phyloP scores from a whole-genome alignment of 768 basidiomycete genomes.

The Kwoniella pini region DNA sequence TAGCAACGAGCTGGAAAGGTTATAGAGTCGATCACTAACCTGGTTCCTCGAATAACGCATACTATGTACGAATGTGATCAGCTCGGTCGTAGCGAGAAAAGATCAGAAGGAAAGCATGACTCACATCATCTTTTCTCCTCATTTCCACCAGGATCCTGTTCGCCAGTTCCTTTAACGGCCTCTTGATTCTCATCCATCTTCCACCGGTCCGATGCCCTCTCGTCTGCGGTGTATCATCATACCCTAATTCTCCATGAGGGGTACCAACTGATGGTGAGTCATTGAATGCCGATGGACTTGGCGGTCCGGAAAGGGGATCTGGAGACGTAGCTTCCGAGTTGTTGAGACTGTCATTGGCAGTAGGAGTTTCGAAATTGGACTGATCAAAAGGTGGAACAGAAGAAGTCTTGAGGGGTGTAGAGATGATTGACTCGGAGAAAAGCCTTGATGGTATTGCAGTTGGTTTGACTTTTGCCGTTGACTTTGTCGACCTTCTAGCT shows the following conservation, averaged over 20 bases:
- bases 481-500: constrained; percentile 7
- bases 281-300: constrained; percentile 13
- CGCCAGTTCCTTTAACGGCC: constrained; percentile 46
- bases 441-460: constrained; percentile 32
- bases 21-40: constrained; percentile 5
- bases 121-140: constrained; percentile 45
- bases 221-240: constrained; percentile 4
- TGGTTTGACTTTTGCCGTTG: constrained; percentile 5
- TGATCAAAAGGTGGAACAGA: not conserved
- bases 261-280: not conserved
- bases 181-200: constrained; percentile 57
- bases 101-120: too few species aligned
- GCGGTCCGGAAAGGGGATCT: constrained; percentile 20
- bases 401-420: constrained; percentile 19
- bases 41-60: constrained; percentile 49
- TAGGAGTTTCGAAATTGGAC: constrained; percentile 2
- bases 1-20: not conserved
- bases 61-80: constrained; percentile 23
- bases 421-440: constrained; percentile 17
- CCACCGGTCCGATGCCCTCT: constrained; percentile 56
- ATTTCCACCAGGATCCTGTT: constrained; percentile 47
- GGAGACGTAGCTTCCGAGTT: constrained; percentile 10
- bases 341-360: not conserved
- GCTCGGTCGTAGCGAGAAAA: too few species aligned
- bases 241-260: constrained; percentile 6